Base-by-base conservation (phyloP, 441 rosid genomes). In the Mallotus repandus region DNA sequence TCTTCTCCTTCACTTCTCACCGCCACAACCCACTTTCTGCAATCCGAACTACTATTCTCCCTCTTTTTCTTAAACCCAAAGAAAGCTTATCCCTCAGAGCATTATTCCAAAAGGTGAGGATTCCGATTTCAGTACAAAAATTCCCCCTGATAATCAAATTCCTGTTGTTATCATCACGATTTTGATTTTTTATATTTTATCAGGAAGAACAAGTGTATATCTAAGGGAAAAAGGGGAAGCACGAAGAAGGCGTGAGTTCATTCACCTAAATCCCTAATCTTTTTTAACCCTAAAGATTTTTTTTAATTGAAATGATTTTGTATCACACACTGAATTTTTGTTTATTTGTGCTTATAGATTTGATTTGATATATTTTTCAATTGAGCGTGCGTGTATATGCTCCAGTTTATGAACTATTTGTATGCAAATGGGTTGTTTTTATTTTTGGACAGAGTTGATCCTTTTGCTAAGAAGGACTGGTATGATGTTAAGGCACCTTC, bases 391-490 rank as follows among this genome's bases (percentile, higher is more conserved):
- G 11, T 3, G 10, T 32, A 48, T 19, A 5, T 59, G 25, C n/a
- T 32, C 4, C 38, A 32, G 38, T 32, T 32, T 32, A 4, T 32
- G 38, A 32, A 32, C 38, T 32, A 32, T 32, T 11, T 69, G 7
- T 68, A 1, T 66, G 11, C 4, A 45, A 25, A 13, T 62, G 32
- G 19, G 15, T 38, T 58, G 49, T 18, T 59, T 38, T 18, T 59
- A 25, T 16, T 49, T 58, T 63, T 32, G 52, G 46, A 71, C 73
- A 93, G 98, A 58, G 88, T 86, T n/a, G 98, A 93, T 83, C 96
- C 97, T 0, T 93, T 87, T 64, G 75, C 97, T 14, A 93, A 93
- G 92, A 93, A 93, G 86, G 98, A 93, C 63, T 93, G 98, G 98
- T 93, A 93, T 61, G 96, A 89, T 54, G 82, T 93, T 65, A 93